Evolutionary conservation across 2,329 filamentous ascomycete species (phyloP).

Genomic region (Fusarium sp.): DNA sequence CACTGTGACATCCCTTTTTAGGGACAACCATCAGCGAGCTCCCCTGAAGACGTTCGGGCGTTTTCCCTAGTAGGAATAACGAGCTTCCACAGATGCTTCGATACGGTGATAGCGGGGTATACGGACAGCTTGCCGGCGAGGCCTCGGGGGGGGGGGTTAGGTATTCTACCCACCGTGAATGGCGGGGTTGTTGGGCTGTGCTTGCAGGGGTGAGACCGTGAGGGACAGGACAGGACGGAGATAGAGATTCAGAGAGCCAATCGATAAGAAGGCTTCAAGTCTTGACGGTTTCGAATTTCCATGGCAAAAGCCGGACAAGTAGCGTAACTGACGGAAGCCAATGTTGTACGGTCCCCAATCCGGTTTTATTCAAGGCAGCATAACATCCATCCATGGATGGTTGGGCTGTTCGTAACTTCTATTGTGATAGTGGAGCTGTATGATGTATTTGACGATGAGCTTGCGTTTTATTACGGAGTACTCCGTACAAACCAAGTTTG

Average conservation of each 20-base stretch:
- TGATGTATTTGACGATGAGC: conserved; percentile 19
- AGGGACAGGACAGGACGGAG: not conserved
- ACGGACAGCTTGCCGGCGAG: conserved; percentile 36
- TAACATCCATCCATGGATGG: not conserved
- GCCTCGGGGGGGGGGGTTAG: conserved; percentile 7
- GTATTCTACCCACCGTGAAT: conserved; percentile 30
- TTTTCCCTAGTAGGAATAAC: conserved; percentile 43
- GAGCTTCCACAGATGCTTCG: conserved; percentile 46
- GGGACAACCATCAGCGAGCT: conserved; percentile 24
- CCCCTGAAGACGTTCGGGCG: conserved; percentile 32
- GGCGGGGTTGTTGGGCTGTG: conserved; percentile 43
- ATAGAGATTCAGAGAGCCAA: conserved; percentile 16
- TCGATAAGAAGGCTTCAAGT: conserved; percentile 32
- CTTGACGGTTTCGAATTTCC: conserved; percentile 15
- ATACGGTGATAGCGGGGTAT: conserved; percentile 47
- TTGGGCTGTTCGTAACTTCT: not conserved
- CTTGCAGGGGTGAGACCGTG: conserved; percentile 4
- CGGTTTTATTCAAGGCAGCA: conserved; percentile 32
- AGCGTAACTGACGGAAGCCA: conserved; percentile 30
- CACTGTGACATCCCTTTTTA: conserved; percentile 23
- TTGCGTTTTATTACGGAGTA: conserved; percentile 2
- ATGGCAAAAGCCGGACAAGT: conserved; percentile 22
- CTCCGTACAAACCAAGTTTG: conserved; percentile 18
- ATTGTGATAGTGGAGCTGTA: conserved; percentile 4
- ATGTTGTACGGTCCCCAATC: conserved; percentile 35